These are phyloP conservation scores for Diplogelasinospora grovesii DNA, from an alignment of 495 filamentous ascomycete species.

Conservation along the genomic window DNA sequence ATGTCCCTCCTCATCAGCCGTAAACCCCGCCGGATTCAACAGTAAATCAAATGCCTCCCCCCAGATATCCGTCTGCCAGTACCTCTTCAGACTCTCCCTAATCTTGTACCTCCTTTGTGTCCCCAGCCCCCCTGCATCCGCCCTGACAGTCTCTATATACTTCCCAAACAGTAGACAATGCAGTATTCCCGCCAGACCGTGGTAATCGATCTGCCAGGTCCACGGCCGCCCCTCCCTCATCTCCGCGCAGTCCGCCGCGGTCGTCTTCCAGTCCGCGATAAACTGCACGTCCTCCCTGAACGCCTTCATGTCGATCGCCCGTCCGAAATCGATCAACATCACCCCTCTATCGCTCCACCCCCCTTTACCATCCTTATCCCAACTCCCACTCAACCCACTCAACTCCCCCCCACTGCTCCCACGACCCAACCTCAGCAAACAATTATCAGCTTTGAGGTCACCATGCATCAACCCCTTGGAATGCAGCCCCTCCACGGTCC, in stretches of 20 bases:
- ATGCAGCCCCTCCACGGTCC: slow-evolving; percentile 84
- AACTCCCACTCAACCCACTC: slow-evolving; percentile 41
- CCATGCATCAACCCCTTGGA: slow-evolving; percentile 76
- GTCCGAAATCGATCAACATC: slow-evolving; percentile 87
- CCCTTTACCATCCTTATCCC: slow-evolving; percentile 59
- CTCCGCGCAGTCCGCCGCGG: slow-evolving; percentile 80
- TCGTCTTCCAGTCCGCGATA: slow-evolving; percentile 88
- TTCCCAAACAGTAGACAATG: slow-evolving; percentile 86
- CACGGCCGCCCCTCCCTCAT: slow-evolving; percentile 87
- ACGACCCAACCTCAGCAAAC: slow-evolving; percentile 69
- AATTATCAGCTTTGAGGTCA: slow-evolving; percentile 93
- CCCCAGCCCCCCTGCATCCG: slow-evolving; percentile 41
- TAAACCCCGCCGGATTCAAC: slow-evolving; percentile 65
- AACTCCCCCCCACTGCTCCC: slow-evolving; percentile 27
- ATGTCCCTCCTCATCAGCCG: slow-evolving; percentile 51
- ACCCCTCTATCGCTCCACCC: slow-evolving; percentile 81
- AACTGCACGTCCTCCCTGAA: slow-evolving; percentile 77
- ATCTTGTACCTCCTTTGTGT: slow-evolving; percentile 57
- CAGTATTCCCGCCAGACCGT: slow-evolving; percentile 79
- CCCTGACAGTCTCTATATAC: slow-evolving; percentile 77
- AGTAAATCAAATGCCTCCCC: slow-evolving; percentile 73
- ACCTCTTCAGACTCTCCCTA: slow-evolving; percentile 74
- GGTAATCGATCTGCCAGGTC: slow-evolving; percentile 95
- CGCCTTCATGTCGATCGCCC: slow-evolving; percentile 85
- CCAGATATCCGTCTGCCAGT: slow-evolving; percentile 96